Percentiles rank a stretch among this genome's conserved stretches.
phyloP scores from a whole-genome alignment of 2,329 filamentous ascomycete genomes.

The Calonectria pteridis region DNA sequence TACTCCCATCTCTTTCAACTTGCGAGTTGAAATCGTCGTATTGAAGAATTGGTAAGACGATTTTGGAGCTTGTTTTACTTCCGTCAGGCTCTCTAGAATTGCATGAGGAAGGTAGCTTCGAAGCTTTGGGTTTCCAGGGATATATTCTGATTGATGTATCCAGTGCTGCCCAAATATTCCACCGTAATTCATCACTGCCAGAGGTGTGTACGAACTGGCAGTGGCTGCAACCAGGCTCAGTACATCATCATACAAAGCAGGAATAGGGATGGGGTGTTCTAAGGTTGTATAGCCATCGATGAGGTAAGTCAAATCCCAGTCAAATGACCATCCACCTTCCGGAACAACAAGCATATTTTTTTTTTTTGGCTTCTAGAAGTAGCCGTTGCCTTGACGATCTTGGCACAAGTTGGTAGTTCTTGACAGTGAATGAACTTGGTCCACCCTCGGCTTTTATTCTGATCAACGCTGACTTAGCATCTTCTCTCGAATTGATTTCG shows the following conservation, averaged over 20 bases:
- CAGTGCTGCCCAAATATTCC: no score
- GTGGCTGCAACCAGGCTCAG: no score
- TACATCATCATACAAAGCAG: background rate
- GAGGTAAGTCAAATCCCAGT: slow-evolving; percentile 5
- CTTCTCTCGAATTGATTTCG: background rate
- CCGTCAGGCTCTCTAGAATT: no score
- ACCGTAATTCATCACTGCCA: no score
- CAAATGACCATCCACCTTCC: slow-evolving; percentile 7
- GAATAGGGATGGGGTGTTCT: background rate
- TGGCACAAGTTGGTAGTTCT: background rate
- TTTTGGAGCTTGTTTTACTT: slow-evolving; percentile 4
- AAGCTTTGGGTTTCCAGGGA: no score
- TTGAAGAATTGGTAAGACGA: background rate
- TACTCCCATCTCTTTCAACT: background rate
- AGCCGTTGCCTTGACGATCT: background rate
- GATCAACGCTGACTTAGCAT: background rate
- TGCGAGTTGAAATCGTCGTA: background rate
- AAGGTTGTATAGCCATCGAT: slow-evolving; percentile 1
- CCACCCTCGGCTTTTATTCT: background rate
- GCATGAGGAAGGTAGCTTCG: no score
- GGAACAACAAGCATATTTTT: background rate
- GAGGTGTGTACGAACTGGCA: no score
- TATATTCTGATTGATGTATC: no score
- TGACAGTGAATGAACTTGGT: no score
- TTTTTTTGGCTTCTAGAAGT: background rate